These are phyloP conservation scores for Nicotiana sylvestris DNA, from an alignment of 257 asterid genomes.

Conservation along the genomic window DNA sequence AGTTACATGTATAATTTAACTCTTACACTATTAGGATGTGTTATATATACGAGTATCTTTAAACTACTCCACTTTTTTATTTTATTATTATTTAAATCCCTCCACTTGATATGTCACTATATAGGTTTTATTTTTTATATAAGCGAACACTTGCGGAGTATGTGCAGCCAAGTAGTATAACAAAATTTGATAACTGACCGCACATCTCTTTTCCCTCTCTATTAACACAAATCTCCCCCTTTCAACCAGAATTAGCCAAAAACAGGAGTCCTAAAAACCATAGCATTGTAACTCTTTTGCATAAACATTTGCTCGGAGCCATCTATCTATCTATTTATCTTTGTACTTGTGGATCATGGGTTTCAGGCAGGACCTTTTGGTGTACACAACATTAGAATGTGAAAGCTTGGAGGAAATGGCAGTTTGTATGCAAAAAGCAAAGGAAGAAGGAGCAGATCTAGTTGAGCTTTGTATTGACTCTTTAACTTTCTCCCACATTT, in stretches of 20 bases:
- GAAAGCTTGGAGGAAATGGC: slow-evolving; percentile 44
- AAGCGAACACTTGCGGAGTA: not conserved
- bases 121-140: not conserved
- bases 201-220: not conserved
- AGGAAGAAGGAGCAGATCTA: slow-evolving; percentile 54
- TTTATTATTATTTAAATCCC: too few relatives aligned
- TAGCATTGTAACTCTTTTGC: not conserved
- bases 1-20: too few relatives aligned
- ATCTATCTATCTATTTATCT: too few relatives aligned
- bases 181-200: not conserved
- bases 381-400: slow-evolving; percentile 44
- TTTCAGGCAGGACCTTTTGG: slow-evolving; percentile 29
- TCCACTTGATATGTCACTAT: not conserved
- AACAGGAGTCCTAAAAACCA: too few relatives aligned
- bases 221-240: not conserved
- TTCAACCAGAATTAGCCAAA: not conserved
- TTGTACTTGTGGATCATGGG: slow-evolving; percentile 24
- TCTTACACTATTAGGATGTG: too few relatives aligned
- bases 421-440: slow-evolving; percentile 35
- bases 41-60: too few relatives aligned
- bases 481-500: slow-evolving; percentile 40
- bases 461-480: slow-evolving; percentile 50
- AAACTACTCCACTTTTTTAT: too few relatives aligned
- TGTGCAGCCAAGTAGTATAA: not conserved
- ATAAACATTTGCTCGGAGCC: not conserved